Conservation (phyloP, 83 land plant genomes). For the Picea abies region DNA sequence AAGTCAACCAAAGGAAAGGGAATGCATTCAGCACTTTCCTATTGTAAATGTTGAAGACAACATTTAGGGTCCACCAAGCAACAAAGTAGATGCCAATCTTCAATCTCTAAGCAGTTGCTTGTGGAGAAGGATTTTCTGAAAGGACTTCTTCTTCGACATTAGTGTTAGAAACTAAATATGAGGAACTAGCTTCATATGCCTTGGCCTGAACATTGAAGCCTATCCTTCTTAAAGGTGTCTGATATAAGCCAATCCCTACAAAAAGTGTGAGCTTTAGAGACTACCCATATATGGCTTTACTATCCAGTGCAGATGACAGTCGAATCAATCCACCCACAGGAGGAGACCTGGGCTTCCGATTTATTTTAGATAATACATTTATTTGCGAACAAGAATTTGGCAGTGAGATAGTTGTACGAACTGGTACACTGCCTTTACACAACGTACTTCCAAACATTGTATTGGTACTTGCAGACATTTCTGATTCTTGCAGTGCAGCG, state of each 20-base stretch:
- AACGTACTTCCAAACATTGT: too few relatives aligned
- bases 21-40: conserved; percentile 82
- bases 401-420: not conserved
- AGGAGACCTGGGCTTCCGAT: too few relatives aligned
- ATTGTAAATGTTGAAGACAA: too few relatives aligned
- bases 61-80: too few relatives aligned
- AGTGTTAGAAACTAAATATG: not conserved
- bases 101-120: conserved; percentile 16
- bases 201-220: too few relatives aligned
- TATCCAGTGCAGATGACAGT: too few relatives aligned
- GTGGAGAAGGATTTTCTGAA: not conserved
- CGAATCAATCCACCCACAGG: too few relatives aligned
- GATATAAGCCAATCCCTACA: not conserved
- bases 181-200: not conserved
- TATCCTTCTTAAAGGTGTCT: too few relatives aligned
- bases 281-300: too few relatives aligned
- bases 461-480: too few relatives aligned
- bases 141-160: not conserved
- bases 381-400: not conserved
- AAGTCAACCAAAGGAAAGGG: conserved; percentile 58
- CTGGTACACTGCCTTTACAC: not conserved
- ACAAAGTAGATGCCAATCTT: too few relatives aligned
- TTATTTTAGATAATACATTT: not conserved
- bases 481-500: too few relatives aligned
- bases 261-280: conserved; percentile 4